A percentile compares a stretch with the other conserved stretches of the same genome.
phyloP scores from a whole-genome alignment of 768 basidiomycete species.

The Auriscalpium vulgare region DNA sequence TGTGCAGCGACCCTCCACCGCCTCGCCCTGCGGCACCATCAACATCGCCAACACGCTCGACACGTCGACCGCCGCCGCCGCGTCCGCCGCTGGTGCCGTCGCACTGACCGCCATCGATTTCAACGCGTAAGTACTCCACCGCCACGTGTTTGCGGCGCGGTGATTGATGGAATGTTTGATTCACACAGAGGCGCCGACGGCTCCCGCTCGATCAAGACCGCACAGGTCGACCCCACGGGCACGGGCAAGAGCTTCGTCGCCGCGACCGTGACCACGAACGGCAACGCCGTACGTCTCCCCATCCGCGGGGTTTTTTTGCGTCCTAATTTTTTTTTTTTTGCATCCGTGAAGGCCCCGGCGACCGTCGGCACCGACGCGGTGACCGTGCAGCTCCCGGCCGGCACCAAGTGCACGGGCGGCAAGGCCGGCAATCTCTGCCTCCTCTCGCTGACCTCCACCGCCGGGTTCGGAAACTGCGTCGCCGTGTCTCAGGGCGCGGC shows the following conservation, averaged over 20 bases:
- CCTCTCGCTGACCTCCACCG: slow-evolving; percentile 40
- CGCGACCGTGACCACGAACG: slow-evolving; percentile 37
- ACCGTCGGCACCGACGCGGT: slow-evolving; percentile 31
- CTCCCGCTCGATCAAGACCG: slow-evolving; percentile 34
- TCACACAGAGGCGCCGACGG: slow-evolving; percentile 30
- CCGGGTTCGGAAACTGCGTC: slow-evolving; percentile 48
- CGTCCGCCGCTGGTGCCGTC: slow-evolving; percentile 32
- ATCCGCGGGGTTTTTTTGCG: neutral
- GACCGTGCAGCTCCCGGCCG: slow-evolving; percentile 37
- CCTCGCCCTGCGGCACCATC: slow-evolving; percentile 34
- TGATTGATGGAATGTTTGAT: too few species aligned
- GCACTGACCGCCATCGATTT: slow-evolving; percentile 35
- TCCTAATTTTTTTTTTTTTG: neutral
- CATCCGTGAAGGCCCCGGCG: slow-evolving; percentile 29
- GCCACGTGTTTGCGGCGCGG: slow-evolving; percentile 6
- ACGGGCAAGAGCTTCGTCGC: slow-evolving; percentile 26
- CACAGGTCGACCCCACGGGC: slow-evolving; percentile 38
- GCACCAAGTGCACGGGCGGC: slow-evolving; percentile 46
- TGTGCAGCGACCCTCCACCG: slow-evolving; percentile 23
- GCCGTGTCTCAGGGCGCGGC: slow-evolving; percentile 30
- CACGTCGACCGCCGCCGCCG: slow-evolving; percentile 22
- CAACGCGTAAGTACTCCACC: slow-evolving; percentile 31
- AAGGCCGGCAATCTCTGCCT: slow-evolving; percentile 36
- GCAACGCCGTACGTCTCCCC: slow-evolving; percentile 32
- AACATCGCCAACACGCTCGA: slow-evolving; percentile 34